A percentile compares a stretch with the other conserved stretches of the same genome.
phyloP scores from a whole-genome alignment of 139 green algal genomes.

The Micractinium conductrix region DNA sequence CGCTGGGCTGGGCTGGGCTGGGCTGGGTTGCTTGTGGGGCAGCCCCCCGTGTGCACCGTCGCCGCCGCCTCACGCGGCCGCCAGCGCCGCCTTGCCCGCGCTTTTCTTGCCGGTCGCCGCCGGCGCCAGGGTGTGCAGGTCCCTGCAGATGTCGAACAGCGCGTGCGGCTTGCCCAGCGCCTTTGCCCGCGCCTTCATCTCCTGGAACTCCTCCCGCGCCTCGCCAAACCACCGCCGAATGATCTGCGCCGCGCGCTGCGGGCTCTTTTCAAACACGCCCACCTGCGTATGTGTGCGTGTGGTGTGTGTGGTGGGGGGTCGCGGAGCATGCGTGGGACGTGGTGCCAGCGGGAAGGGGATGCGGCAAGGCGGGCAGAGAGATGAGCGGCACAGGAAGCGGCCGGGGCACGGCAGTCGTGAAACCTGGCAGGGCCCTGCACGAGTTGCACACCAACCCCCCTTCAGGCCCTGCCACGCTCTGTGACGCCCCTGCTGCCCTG shows the following conservation, averaged over 20 bases:
- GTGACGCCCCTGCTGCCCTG: neutral
- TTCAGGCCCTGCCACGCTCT: neutral
- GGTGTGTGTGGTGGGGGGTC: too few species aligned
- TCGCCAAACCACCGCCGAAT: conserved; percentile 71
- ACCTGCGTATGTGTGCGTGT: too few species aligned
- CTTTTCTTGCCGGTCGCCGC: too few species aligned
- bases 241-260: conserved; percentile 35
- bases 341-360: neutral
- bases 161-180: conserved; percentile 69
- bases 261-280: conserved; percentile 46
- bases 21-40: too few species aligned
- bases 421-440: neutral
- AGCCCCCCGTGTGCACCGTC: neutral
- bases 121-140: conserved; percentile 59
- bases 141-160: conserved; percentile 73
- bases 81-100: neutral
- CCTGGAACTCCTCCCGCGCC: conserved; percentile 48
- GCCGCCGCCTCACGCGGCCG: neutral
- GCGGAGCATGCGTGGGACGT: too few species aligned
- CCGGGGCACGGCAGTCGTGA: too few species aligned
- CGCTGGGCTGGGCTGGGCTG: too few species aligned
- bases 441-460: neutral
- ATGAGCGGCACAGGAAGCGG: too few species aligned
- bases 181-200: conserved; percentile 60
- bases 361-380: too few species aligned